phyloP scores from a whole-genome alignment of 2,329 filamentous ascomycete genomes.

The Plectosphaerella cucumerina region DNA sequence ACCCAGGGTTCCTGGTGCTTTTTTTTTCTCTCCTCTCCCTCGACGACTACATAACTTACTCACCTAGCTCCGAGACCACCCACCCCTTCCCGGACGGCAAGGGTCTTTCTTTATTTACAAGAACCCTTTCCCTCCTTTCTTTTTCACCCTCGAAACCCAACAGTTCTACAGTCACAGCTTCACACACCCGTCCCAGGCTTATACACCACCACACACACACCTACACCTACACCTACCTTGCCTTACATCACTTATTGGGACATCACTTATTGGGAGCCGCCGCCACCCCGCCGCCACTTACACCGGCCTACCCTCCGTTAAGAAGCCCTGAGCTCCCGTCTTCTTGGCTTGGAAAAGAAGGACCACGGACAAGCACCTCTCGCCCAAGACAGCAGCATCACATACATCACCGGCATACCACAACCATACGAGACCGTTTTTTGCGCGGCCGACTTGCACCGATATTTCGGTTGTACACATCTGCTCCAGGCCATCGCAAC shows the following conservation, averaged over 20 bases:
- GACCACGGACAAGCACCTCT: not conserved
- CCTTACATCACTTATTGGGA: too few relatives aligned
- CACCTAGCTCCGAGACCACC: not conserved
- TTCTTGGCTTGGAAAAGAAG: not conserved
- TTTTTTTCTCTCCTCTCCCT: not conserved
- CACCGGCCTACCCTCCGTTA: too few relatives aligned
- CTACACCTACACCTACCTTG: too few relatives aligned
- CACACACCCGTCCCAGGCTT: not conserved
- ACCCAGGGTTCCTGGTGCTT: constrained; percentile 3
- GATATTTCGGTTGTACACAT: not conserved
- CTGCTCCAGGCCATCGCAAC: not conserved
- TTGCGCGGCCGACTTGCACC: too few relatives aligned
- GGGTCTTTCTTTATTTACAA: too few relatives aligned
- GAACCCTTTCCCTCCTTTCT: not conserved
- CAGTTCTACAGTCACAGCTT: not conserved
- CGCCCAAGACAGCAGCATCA: too few relatives aligned
- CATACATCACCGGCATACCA: not conserved
- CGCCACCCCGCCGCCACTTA: too few relatives aligned
- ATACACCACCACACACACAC: not conserved
- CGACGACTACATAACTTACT: not conserved
- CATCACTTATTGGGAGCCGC: too few relatives aligned
- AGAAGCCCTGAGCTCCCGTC: too few relatives aligned
- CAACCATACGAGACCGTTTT: too few relatives aligned
- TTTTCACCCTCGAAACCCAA: not conserved
- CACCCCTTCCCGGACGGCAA: not conserved